phyloP scores from a whole-genome alignment of 805 yeast species.

The Clavispora phyllophila region DNA sequence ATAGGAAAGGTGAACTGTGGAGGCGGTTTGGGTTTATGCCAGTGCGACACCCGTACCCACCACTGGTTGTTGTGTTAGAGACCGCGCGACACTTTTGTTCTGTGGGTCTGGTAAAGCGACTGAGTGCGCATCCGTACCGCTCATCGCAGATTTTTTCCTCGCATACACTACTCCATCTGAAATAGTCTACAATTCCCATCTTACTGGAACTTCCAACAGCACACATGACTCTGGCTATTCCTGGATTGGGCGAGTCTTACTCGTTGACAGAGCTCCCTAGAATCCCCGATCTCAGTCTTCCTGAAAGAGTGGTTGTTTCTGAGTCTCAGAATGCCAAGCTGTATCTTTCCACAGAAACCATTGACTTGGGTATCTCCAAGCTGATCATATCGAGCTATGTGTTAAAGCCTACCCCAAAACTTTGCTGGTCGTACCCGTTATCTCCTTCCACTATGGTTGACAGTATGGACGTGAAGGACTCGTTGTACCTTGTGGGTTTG shows the following conservation, averaged over 20 bases:
- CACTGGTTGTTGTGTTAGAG: no score
- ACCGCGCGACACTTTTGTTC: no score
- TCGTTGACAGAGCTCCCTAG: slow-evolving; percentile 18
- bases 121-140: slow-evolving; percentile 1
- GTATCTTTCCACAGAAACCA: slow-evolving; percentile 19
- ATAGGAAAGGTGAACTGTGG: no score
- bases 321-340: slow-evolving; percentile 10
- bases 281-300: slow-evolving; percentile 13
- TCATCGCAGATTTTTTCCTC: slow-evolving; percentile 3
- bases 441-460: slow-evolving; percentile 44
- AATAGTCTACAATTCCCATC: neutral
- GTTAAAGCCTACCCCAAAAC: slow-evolving; percentile 52
- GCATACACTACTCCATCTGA: slow-evolving; percentile 1
- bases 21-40: neutral
- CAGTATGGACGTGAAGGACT: slow-evolving; percentile 30
- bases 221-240: slow-evolving; percentile 9
- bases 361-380: slow-evolving; percentile 52
- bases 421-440: slow-evolving; percentile 51
- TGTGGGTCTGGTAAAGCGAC: no score
- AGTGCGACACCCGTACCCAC: neutral
- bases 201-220: neutral
- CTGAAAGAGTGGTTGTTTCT: slow-evolving; percentile 14
- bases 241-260: slow-evolving; percentile 15
- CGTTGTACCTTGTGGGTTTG: slow-evolving; percentile 34
- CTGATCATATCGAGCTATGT: slow-evolving; percentile 48